These are phyloP conservation scores for Imleria badia DNA, from an alignment of 768 basidiomycete species.

Conservation along the genomic window DNA sequence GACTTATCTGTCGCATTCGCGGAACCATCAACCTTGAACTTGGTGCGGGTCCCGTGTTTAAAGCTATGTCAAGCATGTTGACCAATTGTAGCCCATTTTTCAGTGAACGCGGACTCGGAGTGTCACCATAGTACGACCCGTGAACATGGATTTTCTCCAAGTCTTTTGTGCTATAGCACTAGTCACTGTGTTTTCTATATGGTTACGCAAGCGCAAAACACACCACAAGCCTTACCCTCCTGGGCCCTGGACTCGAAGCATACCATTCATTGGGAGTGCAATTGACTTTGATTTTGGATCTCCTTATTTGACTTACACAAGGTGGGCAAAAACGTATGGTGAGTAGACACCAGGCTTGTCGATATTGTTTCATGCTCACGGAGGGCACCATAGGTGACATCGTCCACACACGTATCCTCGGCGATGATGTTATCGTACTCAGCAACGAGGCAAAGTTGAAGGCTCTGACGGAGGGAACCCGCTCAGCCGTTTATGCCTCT, in stretches of 20 bases:
- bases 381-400: background rate
- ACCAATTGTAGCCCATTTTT: no score
- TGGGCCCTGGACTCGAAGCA: background rate
- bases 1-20: no score
- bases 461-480: background rate
- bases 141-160: background rate
- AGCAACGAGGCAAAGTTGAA: background rate
- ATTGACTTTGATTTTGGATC: background rate
- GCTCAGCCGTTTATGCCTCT: background rate
- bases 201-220: background rate
- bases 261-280: background rate
- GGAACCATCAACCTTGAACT: no score
- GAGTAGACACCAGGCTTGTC: background rate
- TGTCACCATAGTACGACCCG: background rate
- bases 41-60: background rate
- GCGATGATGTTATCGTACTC: background rate
- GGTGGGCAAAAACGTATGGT: background rate
- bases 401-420: slow-evolving; percentile 1
- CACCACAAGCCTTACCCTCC: background rate
- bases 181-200: background rate
- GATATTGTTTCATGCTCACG: background rate
- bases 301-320: slow-evolving; percentile 1
- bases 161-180: background rate
- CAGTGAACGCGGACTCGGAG: background rate
- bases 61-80: background rate